Evolutionary conservation across 2,329 filamentous ascomycete genomes (phyloP).

Genomic region (Lasiodiplodia sp.): DNA sequence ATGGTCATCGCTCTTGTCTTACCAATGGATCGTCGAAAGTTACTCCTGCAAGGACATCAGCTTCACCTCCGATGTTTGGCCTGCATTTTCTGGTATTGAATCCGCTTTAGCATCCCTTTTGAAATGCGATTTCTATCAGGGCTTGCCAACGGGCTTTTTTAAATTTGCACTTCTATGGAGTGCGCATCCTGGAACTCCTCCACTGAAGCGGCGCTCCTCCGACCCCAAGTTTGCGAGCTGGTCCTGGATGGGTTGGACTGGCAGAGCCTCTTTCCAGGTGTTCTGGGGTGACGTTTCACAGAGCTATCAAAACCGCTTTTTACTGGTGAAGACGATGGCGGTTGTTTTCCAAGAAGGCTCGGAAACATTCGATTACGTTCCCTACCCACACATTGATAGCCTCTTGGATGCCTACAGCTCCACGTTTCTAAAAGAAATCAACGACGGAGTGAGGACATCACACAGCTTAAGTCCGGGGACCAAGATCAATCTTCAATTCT

Average conservation of each 20-base stretch:
- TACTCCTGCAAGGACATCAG: not conserved
- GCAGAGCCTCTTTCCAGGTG: not conserved
- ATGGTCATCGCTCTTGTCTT: not conserved
- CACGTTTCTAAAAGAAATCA: too few species aligned
- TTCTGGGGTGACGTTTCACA: too few species aligned
- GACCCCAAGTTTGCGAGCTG: not conserved
- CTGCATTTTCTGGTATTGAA: not conserved
- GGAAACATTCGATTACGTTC: rapidly evolving
- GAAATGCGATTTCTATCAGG: not conserved
- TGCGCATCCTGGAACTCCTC: not conserved
- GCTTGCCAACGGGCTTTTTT: not conserved
- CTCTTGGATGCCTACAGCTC: not conserved
- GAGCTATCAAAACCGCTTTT: too few species aligned
- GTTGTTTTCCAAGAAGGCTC: not conserved
- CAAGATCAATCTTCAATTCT: not conserved
- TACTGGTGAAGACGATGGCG: too few species aligned
- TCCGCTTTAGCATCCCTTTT: not conserved
- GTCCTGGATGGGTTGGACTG: not conserved
- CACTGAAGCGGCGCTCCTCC: not conserved
- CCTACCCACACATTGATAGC: rapidly evolving
- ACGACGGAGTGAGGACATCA: too few species aligned
- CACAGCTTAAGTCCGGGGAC: too few species aligned
- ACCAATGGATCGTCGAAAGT: not conserved
- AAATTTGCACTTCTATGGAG: not conserved
- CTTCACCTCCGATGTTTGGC: not conserved